These are phyloP conservation scores for Solanum dulcamara DNA, from an alignment of 257 asterid species.

Conservation along the genomic window DNA sequence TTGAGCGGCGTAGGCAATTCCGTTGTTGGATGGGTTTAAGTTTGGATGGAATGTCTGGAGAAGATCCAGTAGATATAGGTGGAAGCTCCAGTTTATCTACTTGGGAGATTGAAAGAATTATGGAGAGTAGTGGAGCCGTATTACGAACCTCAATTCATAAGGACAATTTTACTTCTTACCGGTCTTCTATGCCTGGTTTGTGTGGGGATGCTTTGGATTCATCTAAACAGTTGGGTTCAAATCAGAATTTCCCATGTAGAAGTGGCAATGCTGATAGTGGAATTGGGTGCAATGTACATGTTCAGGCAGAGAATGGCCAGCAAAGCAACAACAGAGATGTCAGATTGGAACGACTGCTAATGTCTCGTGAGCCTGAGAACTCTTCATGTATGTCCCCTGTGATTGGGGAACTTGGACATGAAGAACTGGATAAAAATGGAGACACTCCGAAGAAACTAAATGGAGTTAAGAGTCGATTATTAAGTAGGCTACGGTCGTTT, in stretches of 20 bases:
- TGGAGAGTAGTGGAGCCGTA: slow-evolving; percentile 46
- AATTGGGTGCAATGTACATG: slow-evolving; percentile 9
- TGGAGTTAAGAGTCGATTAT: slow-evolving; percentile 35
- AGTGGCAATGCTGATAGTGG: slow-evolving; percentile 13
- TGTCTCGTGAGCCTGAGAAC: slow-evolving; percentile 13
- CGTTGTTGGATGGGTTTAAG: slow-evolving; percentile 41
- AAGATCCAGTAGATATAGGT: slow-evolving; percentile 1
- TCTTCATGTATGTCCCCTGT: slow-evolving; percentile 10
- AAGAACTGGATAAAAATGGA: slow-evolving; percentile 19
- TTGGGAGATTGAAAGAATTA: slow-evolving; percentile 26
- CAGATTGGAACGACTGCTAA: slow-evolving; percentile 9
- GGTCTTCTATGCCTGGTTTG: slow-evolving; percentile 37
- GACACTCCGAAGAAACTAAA: slow-evolving; percentile 12
- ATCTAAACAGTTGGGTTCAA: slow-evolving; percentile 11
- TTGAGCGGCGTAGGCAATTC: slow-evolving; percentile 58
- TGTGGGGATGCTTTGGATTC: slow-evolving; percentile 22
- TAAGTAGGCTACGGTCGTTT: slow-evolving; percentile 46
- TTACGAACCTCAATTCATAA: slow-evolving; percentile 29
- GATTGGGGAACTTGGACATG: slow-evolving; percentile 6
- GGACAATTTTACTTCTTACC: slow-evolving; percentile 33
- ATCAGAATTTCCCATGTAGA: slow-evolving; percentile 12
- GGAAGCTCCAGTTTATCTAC: slow-evolving; percentile 4
- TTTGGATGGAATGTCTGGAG: slow-evolving; percentile 10
- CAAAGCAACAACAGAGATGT: slow-evolving; percentile 4
- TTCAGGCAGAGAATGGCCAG: slow-evolving; percentile 14